Percentiles rank a stretch among this genome's conserved stretches.
phyloP scores from a whole-genome alignment of 1,284 basidiomycete genomes.

The Cerioporus squamosus region DNA sequence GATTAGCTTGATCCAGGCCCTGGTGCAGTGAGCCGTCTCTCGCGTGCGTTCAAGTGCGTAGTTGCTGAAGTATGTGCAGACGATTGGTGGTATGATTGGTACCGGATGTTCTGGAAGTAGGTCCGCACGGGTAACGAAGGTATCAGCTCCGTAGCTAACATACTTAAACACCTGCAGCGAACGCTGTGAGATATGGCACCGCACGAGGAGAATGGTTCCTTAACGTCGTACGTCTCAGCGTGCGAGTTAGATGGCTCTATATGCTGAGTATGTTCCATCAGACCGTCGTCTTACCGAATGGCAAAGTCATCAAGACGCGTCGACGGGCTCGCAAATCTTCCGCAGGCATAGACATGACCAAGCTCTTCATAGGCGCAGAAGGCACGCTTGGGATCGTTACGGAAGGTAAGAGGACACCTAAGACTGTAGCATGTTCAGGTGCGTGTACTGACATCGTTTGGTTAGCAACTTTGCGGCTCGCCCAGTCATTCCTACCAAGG shows the following conservation, averaged over 20 bases:
- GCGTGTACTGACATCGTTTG: not conserved
- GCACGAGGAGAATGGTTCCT: slow-evolving; percentile 57
- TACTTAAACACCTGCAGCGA: slow-evolving; percentile 40
- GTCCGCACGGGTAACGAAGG: slow-evolving; percentile 64
- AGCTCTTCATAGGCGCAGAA: slow-evolving; percentile 93
- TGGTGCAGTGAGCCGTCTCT: slow-evolving; percentile 46
- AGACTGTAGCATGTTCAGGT: slow-evolving; percentile 38
- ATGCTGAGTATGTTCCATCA: slow-evolving; percentile 31
- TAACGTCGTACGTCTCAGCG: slow-evolving; percentile 58
- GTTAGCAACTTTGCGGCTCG: slow-evolving; percentile 79
- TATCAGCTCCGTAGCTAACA: slow-evolving; percentile 67
- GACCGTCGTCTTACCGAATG: slow-evolving; percentile 89
- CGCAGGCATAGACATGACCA: slow-evolving; percentile 90
- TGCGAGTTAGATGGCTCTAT: not conserved
- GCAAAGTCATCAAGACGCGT: slow-evolving; percentile 95
- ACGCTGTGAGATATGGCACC: slow-evolving; percentile 71
- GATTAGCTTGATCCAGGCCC: slow-evolving; percentile 75
- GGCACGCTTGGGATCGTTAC: slow-evolving; percentile 94
- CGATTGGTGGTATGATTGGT: slow-evolving; percentile 91
- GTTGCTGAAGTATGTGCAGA: slow-evolving; percentile 64
- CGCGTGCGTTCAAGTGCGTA: not conserved
- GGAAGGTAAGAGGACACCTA: slow-evolving; percentile 60
- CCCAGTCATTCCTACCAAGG: slow-evolving; percentile 80
- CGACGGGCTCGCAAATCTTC: slow-evolving; percentile 86
- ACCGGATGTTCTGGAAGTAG: slow-evolving; percentile 83